Evolutionary conservation across 2,329 filamentous ascomycete species (phyloP), one percentile per base, ranked within the genome.

Genomic region (Colletotrichum zoysiae): DNA sequence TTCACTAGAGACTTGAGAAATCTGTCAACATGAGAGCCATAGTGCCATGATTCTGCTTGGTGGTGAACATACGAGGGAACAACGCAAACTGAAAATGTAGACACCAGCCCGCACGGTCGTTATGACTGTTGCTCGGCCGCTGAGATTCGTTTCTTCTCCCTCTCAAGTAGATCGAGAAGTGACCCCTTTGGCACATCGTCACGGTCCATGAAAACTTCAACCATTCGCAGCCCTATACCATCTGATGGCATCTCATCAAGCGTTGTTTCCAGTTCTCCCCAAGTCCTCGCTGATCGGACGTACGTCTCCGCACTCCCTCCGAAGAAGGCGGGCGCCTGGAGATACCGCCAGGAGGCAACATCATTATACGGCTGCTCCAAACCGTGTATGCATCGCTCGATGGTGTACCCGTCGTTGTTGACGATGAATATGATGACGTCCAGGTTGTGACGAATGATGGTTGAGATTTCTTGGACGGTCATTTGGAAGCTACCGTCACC

Each of bases 401-500:
- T 88, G 0, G 88, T 88, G 74, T 90, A 90, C 0, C 88, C 88
- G 38, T 86, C 83, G 67, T 90, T 90, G 75, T 90, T 90, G 74
- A 90, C 84, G 11, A 90, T 76, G 71, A 90, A 84, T 26, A 86
- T 79, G 61, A 59, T 42, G 1, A 86, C 82, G 48, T 87, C 81
- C 30, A 89, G 81, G 4, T 84, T 82, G 66, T 87, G 82, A 20
- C 82, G 82, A 74, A 92, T 88, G 75, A 92, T 91, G 2, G 89
- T 91, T 14, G 87, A 86, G 4, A 93, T 81, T 74, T 92, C 90
- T 77, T 93, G 91, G 0, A 86, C 89, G 0, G 90, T 92, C 81
- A 92, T 87, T 74, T 91, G 87, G 70, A 92, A 86, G 73, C 88
- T 90, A 4, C 90, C 90, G 64, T 91, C 90, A 6, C 89, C 90